phyloP scores from a whole-genome alignment of 2,329 filamentous ascomycete species.

The Teratosphaeria zuluensis region DNA sequence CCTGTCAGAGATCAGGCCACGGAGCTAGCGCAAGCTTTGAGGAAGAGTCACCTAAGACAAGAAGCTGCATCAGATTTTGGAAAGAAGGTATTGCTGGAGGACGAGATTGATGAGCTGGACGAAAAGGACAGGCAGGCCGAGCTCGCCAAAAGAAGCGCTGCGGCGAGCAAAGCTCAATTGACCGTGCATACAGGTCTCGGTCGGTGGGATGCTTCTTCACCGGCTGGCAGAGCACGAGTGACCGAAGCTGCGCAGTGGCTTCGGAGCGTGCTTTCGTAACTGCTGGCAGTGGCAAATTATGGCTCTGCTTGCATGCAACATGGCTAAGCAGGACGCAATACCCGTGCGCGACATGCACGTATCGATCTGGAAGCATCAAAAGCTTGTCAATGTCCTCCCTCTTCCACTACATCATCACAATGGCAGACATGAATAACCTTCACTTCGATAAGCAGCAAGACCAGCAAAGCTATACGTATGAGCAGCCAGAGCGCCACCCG shows the following conservation, averaged over 20 bases:
- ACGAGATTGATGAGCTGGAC: slow-evolving; percentile 8
- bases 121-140: slow-evolving; percentile 25
- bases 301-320: not conserved
- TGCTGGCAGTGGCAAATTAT: not conserved
- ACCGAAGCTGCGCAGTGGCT: slow-evolving; percentile 13
- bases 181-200: slow-evolving; percentile 8
- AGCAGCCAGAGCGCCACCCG: not conserved
- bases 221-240: slow-evolving; percentile 11
- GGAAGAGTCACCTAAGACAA: slow-evolving; percentile 30
- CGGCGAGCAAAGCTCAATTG: slow-evolving; percentile 29
- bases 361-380: not conserved
- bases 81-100: slow-evolving; percentile 12
- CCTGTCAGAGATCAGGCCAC: slow-evolving; percentile 31
- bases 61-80: slow-evolving; percentile 9
- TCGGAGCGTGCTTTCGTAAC: not conserved
- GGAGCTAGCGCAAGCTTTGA: slow-evolving; percentile 32
- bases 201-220: slow-evolving; percentile 12
- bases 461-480: not conserved
- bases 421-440: not conserved
- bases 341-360: not conserved
- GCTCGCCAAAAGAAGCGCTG: slow-evolving; percentile 32
- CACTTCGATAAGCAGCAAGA: not conserved
- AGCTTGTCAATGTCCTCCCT: not conserved
- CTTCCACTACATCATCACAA: not conserved
- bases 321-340: no score